Percentiles rank a stretch among this genome's conserved stretches.
Evolutionary conservation across 2,329 filamentous ascomycete species (phyloP).

Genomic region (Ophiocordyceps polyrhachis-furcata): DNA sequence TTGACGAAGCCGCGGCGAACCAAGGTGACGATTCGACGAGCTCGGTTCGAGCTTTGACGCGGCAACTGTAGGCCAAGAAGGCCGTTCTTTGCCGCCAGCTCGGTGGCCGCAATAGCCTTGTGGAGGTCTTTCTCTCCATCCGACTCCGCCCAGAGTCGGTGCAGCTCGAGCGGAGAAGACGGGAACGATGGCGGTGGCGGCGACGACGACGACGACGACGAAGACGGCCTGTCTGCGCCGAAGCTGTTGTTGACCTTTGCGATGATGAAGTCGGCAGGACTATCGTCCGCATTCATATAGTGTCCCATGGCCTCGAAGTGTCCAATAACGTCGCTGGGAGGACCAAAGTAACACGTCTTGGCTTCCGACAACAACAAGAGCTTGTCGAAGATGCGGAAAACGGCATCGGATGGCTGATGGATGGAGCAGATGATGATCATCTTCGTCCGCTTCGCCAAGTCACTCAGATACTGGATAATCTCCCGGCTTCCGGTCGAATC

Average conservation of each 20-base stretch:
- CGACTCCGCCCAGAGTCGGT: not conserved
- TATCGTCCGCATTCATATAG: slow-evolving; percentile 49
- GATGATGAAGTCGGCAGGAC: slow-evolving; percentile 65
- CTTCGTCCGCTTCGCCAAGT: slow-evolving; percentile 46
- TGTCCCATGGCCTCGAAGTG: slow-evolving; percentile 47
- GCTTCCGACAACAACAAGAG: slow-evolving; percentile 55
- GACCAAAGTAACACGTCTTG: slow-evolving; percentile 54
- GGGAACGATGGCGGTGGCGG: too few species aligned
- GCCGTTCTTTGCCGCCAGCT: too few species aligned
- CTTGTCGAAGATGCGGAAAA: slow-evolving; percentile 66
- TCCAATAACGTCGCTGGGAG: slow-evolving; percentile 32
- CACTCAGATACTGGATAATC: slow-evolving; percentile 54
- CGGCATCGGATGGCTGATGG: slow-evolving; percentile 67
- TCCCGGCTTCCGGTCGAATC: slow-evolving; percentile 63
- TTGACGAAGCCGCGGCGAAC: not conserved
- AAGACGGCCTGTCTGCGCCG: not conserved
- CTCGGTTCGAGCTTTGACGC: not conserved
- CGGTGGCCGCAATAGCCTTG: not conserved
- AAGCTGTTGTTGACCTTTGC: slow-evolving; percentile 69
- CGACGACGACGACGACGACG: not conserved
- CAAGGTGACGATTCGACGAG: not conserved
- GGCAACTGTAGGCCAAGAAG: too few species aligned
- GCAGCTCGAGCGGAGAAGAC: not conserved
- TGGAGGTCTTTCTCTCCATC: not conserved
- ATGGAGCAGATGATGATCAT: slow-evolving; percentile 68